A percentile compares a stretch with the other conserved stretches of the same genome.
phyloP scores from a whole-genome alignment of 192 early-diverging fungal genomes.

The Linderina pennispora region DNA sequence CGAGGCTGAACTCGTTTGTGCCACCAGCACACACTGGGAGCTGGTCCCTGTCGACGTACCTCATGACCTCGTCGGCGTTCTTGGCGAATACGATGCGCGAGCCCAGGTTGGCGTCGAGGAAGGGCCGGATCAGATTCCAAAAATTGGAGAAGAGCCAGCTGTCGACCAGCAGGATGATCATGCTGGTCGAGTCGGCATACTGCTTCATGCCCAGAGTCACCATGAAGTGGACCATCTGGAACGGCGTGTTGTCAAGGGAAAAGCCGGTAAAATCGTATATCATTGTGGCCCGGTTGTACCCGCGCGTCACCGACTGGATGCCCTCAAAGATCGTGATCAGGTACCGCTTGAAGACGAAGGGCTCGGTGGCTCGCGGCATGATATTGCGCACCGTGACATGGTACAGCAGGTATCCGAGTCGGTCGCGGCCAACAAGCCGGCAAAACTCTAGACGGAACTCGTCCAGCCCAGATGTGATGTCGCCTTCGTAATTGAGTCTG shows the following conservation, averaged over 20 bases:
- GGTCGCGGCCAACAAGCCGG: conserved; percentile 25
- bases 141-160: conserved; percentile 45
- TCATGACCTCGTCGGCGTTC: conserved; percentile 17
- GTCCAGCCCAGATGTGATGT: conserved; percentile 12
- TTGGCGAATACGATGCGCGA: conserved; percentile 42
- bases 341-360: conserved; percentile 25
- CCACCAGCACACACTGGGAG: conserved; percentile 28
- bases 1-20: conserved; percentile 7
- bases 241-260: conserved; percentile 36
- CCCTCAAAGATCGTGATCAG: conserved; percentile 21
- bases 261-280: conserved; percentile 37
- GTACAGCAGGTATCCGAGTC: conserved; percentile 19
- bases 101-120: conserved; percentile 34
- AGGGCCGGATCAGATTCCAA: conserved; percentile 34
- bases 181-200: conserved; percentile 29
- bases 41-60: conserved; percentile 32
- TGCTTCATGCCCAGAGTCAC: conserved; percentile 20
- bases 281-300: conserved; percentile 14
- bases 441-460: conserved; percentile 24
- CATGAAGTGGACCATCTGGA: conserved; percentile 32
- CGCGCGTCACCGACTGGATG: conserved; percentile 18
- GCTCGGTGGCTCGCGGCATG: conserved; percentile 33
- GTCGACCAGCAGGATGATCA: conserved; percentile 38
- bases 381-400: conserved; percentile 16
- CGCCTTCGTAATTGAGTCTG: conserved; percentile 25